Evolutionary conservation across 1,139 yeast genomes (phyloP).

Genomic region (Magnusiomyces tetraspermus): DNA sequence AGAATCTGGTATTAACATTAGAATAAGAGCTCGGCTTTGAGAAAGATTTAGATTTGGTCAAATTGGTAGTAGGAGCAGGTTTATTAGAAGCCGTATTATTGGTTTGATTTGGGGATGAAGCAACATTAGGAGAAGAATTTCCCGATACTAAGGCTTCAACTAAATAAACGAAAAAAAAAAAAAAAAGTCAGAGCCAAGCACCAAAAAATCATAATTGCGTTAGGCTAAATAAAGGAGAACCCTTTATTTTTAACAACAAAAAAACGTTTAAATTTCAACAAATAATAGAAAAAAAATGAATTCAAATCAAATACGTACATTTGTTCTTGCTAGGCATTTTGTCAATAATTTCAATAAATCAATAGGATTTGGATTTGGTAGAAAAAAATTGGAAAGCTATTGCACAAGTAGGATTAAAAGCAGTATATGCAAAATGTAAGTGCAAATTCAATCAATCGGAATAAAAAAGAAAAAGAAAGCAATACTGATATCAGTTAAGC

Average conservation of each 20-base stretch:
- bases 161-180: neutral
- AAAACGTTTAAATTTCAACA: neutral
- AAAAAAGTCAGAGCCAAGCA: neutral
- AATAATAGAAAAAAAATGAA: neutral
- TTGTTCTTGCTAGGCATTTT: neutral
- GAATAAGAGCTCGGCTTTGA: neutral
- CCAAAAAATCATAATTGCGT: neutral
- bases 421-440: neutral
- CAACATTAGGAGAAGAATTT: neutral
- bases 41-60: neutral
- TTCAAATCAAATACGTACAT: neutral
- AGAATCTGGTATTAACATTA: too few relatives aligned
- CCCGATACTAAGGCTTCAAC: neutral
- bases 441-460: neutral
- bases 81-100: neutral
- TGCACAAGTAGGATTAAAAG: neutral
- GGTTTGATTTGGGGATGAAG: conserved; percentile 1
- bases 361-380: neutral
- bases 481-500: neutral
- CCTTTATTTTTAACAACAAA: neutral
- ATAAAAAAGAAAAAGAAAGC: neutral
- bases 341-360: neutral
- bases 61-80: neutral
- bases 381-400: neutral
- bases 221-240: neutral